These are phyloP conservation scores for Boletellus ananiceps DNA, from an alignment of 768 basidiomycete genomes.

Conservation along the genomic window DNA sequence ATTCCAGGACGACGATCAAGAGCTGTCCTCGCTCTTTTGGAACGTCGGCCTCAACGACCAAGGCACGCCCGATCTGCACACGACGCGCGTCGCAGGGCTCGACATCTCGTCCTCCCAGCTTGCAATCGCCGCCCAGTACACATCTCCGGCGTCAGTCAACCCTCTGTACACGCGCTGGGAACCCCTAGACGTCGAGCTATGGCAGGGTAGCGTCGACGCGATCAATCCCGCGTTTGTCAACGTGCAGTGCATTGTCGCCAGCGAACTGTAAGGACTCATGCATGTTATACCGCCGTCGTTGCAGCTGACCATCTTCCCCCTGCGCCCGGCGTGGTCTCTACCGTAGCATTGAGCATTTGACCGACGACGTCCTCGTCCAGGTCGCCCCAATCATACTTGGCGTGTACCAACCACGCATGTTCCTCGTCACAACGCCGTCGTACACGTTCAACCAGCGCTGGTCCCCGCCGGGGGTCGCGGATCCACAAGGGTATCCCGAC, in stretches of 20 bases:
- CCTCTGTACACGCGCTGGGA: constrained; percentile 59
- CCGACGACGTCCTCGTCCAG: constrained; percentile 48
- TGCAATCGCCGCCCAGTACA: constrained; percentile 46
- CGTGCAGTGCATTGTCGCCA: constrained; percentile 69
- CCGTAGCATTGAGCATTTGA: constrained; percentile 74
- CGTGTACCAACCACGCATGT: constrained; percentile 64
- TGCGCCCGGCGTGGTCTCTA: constrained; percentile 3
- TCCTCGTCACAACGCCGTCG: constrained; percentile 82
- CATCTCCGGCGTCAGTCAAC: constrained; percentile 37
- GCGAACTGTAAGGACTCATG: constrained; percentile 63
- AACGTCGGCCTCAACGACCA: constrained; percentile 27
- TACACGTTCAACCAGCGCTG: constrained; percentile 81
- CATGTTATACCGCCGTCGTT: background rate
- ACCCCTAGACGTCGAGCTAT: constrained; percentile 57
- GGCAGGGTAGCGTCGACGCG: constrained; percentile 68
- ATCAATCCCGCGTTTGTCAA: constrained; percentile 63
- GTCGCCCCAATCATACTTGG: constrained; percentile 75
- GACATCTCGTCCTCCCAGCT: constrained; percentile 59
- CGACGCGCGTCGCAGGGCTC: constrained; percentile 56
- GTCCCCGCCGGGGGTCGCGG: constrained; percentile 46
- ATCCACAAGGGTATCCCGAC: constrained; percentile 55
- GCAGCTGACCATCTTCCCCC: background rate
- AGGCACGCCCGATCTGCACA: constrained; percentile 55
- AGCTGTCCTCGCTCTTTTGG: constrained; percentile 18
- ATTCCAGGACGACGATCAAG: constrained; percentile 21